Evolutionary conservation across 768 basidiomycete species (phyloP).

Genomic region (Boletus sensibilis): DNA sequence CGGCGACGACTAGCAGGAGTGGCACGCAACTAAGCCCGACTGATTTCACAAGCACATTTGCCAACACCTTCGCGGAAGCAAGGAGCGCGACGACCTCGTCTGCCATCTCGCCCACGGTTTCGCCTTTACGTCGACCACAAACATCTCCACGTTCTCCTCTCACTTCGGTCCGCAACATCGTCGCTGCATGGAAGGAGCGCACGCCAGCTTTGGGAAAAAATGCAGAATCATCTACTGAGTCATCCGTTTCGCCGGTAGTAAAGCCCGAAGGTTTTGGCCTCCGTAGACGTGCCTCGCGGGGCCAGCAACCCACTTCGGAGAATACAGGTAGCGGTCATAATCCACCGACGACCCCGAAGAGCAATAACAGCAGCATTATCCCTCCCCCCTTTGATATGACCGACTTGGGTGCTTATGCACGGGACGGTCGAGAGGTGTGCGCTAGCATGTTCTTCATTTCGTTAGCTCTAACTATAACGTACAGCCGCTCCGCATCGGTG

Average conservation of each 20-base stretch:
- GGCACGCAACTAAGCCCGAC: slow-evolving; percentile 38
- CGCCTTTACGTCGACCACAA: slow-evolving; percentile 61
- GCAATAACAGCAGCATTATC: slow-evolving; percentile 33
- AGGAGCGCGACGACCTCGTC: slow-evolving; percentile 24
- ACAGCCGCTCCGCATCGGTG: slow-evolving; percentile 85
- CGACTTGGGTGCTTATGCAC: slow-evolving; percentile 43
- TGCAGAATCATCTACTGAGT: slow-evolving; percentile 37
- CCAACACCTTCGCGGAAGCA: slow-evolving; percentile 42
- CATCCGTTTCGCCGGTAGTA: slow-evolving; percentile 38
- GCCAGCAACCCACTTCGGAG: slow-evolving; percentile 14
- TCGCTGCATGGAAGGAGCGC: slow-evolving; percentile 78
- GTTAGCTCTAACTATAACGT: slow-evolving; percentile 8
- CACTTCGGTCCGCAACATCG: slow-evolving; percentile 73
- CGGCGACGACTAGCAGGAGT: slow-evolving; percentile 17
- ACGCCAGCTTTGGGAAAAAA: slow-evolving; percentile 45
- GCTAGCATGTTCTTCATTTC: not conserved
- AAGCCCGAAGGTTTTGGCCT: slow-evolving; percentile 35
- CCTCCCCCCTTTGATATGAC: slow-evolving; percentile 48
- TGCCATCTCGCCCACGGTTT: slow-evolving; percentile 41
- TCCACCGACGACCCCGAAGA: slow-evolving; percentile 28
- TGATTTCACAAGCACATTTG: slow-evolving; percentile 38
- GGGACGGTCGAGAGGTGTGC: slow-evolving; percentile 45
- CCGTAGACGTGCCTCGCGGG: slow-evolving; percentile 31
- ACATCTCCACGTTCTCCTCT: slow-evolving; percentile 69
- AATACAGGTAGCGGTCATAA: slow-evolving; percentile 6